These are phyloP conservation scores for Metschnikowia aberdeeniae DNA, from an alignment of 805 yeast genomes.

Conservation along the genomic window DNA sequence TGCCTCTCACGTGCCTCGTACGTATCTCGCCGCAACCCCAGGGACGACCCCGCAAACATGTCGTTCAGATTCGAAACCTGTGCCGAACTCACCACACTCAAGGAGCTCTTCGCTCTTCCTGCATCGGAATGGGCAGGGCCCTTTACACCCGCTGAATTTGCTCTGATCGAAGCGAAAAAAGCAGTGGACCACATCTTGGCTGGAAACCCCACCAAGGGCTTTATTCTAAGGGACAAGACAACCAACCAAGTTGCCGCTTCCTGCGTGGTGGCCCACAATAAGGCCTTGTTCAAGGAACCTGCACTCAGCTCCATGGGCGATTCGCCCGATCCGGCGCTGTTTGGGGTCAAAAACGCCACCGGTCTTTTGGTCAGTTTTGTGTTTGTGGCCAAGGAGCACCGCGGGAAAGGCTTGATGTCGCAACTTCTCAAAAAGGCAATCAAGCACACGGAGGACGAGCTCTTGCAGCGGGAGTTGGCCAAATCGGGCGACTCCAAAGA, in stretches of 20 bases:
- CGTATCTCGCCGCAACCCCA: too few relatives aligned
- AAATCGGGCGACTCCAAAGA: constrained; percentile 22
- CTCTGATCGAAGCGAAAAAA: constrained; percentile 15
- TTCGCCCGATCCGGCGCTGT: constrained; percentile 27
- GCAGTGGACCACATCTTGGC: constrained; percentile 13
- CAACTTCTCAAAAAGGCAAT: constrained; percentile 25
- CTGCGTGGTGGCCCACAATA: constrained; percentile 20
- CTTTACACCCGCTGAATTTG: constrained; percentile 22
- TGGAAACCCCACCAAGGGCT: constrained; percentile 23
- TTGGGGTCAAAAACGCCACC: constrained; percentile 33
- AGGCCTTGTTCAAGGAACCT: constrained; percentile 29
- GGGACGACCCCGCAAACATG: too few relatives aligned
- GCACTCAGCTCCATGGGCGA: constrained; percentile 20
- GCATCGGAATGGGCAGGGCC: constrained; percentile 25
- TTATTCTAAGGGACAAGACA: constrained; percentile 22
- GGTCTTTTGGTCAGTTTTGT: constrained; percentile 26
- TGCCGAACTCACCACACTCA: constrained; percentile 22
- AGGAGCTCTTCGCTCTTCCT: constrained; percentile 19
- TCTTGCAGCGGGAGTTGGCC: constrained; percentile 24
- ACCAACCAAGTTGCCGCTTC: constrained; percentile 21
- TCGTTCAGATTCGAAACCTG: constrained; percentile 17
- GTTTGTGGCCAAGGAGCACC: constrained; percentile 22
- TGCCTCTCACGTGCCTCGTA: too few relatives aligned
- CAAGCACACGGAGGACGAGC: constrained; percentile 27
- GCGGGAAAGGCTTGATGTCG: constrained; percentile 30